phyloP scores from a whole-genome alignment of 257 asterid species.

The Leptodermis oblonga region DNA sequence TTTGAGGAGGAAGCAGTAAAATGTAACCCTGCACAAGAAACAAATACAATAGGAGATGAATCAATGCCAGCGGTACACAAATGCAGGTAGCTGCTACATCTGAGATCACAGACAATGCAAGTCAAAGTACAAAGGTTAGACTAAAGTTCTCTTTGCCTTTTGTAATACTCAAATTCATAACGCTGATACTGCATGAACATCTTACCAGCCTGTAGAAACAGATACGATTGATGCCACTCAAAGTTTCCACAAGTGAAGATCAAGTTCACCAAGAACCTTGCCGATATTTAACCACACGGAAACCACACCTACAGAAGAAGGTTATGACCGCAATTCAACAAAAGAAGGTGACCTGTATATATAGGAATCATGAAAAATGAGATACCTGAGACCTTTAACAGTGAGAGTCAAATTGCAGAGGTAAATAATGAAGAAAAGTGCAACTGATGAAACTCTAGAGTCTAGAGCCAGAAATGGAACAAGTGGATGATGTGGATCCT shows the following conservation, averaged over 20 bases:
- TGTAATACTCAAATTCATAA: background rate
- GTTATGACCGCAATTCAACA: background rate
- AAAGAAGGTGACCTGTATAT: background rate
- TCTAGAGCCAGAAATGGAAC: background rate
- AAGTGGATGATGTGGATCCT: slow-evolving; percentile 8
- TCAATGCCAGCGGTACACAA: background rate
- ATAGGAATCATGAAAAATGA: background rate
- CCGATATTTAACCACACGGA: background rate
- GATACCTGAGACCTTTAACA: background rate
- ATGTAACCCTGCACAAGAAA: slow-evolving; percentile 7
- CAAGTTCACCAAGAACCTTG: background rate
- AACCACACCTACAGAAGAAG: background rate
- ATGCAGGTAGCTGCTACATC: background rate
- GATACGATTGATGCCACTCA: background rate
- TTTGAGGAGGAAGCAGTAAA: background rate
- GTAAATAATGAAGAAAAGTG: too few relatives aligned
- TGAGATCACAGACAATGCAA: background rate
- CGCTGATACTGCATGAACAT: background rate
- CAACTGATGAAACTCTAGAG: too few relatives aligned
- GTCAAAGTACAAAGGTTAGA: background rate
- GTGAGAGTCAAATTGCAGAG: background rate
- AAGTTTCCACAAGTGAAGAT: background rate
- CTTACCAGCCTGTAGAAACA: background rate
- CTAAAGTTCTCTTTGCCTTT: background rate
- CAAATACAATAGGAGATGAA: background rate